Evolutionary conservation across 2,329 filamentous ascomycete species (phyloP).

Genomic region (Apiospora malaysiana): DNA sequence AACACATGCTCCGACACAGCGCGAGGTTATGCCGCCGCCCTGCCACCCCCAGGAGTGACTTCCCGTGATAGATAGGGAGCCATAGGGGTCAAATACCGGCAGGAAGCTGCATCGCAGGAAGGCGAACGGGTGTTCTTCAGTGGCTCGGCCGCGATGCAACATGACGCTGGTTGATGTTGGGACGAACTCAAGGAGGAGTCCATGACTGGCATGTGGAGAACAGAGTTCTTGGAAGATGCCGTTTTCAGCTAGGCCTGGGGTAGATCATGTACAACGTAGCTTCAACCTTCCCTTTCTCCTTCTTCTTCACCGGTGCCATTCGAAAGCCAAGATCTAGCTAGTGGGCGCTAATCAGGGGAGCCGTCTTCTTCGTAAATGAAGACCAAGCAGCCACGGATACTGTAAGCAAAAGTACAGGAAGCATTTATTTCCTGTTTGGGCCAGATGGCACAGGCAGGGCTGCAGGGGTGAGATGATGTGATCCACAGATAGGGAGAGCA

Average conservation of each 20-base stretch:
- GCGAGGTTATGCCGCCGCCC: neutral
- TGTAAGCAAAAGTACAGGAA: neutral
- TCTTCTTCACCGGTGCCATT: neutral
- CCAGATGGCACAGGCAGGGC: neutral
- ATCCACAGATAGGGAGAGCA: neutral
- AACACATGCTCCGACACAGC: neutral
- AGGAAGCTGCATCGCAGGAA: neutral
- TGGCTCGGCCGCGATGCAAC: neutral
- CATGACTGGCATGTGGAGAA: slow-evolving; percentile 5
- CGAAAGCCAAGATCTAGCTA: neutral
- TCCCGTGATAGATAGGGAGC: neutral
- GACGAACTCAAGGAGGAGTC: neutral
- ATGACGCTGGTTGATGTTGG: neutral
- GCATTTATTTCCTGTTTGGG: neutral
- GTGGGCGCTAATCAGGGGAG: neutral
- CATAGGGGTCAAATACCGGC: neutral
- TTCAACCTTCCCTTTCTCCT: neutral
- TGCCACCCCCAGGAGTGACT: neutral
- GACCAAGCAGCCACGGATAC: neutral
- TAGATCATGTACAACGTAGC: neutral
- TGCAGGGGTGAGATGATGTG: neutral
- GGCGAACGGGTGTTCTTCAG: neutral
- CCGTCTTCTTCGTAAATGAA: neutral
- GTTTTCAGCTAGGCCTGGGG: slow-evolving; percentile 8
- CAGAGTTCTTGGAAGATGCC: neutral